Percentiles rank a stretch among this genome's conserved stretches.
These are phyloP conservation scores for Termitomyces sp. DNA, from an alignment of 768 basidiomycete species.

Conservation along the genomic window DNA sequence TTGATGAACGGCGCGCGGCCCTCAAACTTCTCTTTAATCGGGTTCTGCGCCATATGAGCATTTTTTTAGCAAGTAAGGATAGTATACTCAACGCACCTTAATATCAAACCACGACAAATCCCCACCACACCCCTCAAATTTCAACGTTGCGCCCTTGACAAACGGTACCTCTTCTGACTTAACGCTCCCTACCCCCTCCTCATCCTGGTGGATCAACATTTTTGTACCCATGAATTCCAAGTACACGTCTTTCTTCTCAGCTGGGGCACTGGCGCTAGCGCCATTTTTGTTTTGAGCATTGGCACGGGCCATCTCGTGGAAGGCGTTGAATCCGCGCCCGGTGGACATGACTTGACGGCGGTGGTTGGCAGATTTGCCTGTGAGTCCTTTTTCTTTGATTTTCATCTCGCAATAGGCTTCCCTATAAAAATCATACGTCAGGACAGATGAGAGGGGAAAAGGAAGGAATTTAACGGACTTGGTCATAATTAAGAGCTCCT, in stretches of 20 bases:
- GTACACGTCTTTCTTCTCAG: constrained; percentile 47
- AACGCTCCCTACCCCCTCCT: constrained; percentile 57
- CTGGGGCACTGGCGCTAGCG: constrained; percentile 23
- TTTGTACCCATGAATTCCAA: constrained; percentile 73
- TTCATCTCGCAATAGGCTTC: constrained; percentile 93
- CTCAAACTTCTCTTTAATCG: constrained; percentile 45
- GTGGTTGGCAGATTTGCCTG: constrained; percentile 59
- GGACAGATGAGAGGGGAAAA: background rate
- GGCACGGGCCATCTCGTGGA: constrained; percentile 52
- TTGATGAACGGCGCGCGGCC: constrained; percentile 48
- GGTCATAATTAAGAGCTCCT: constrained; percentile 77
- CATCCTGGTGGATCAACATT: constrained; percentile 56
- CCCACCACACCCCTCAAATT: constrained; percentile 53
- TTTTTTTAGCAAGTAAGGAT: background rate
- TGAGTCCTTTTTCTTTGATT: constrained; percentile 89
- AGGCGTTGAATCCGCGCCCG: constrained; percentile 70
- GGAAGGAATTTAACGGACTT: constrained; percentile 48
- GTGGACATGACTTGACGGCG: constrained; percentile 50
- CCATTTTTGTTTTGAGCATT: constrained; percentile 16
- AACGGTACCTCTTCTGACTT: constrained; percentile 54
- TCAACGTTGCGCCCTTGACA: constrained; percentile 47
- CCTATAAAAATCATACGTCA: constrained; percentile 27
- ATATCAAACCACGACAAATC: constrained; percentile 43
- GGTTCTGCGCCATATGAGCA: constrained; percentile 25
- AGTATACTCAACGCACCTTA: constrained; percentile 28